Base-by-base conservation (phyloP, 345 rosid genomes). In the Rhizophora apiculata region DNA sequence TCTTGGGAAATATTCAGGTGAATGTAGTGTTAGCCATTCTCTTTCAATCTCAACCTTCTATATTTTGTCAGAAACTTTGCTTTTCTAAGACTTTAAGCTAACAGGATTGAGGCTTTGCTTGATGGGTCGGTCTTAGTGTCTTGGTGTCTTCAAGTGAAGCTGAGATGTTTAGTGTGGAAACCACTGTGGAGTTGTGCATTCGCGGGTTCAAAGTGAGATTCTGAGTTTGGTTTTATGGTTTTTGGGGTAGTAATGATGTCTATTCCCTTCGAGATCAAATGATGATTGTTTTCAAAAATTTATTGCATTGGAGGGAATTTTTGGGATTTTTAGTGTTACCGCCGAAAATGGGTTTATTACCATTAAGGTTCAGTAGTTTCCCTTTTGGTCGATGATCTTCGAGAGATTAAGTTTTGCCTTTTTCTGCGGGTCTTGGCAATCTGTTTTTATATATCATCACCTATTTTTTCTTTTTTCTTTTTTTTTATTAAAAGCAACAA, bases 1-100 rank as follows among this genome's bases (percentile, higher is more conserved):
- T 72, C 52, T 75, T 74, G 39, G 65, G 61, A 46, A 51, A 48
- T 64, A 69, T 66, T 80, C 79, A 74, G 82, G 82, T 77, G 85
- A 81, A 71, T 74, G 69, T 4, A 68, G 72, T 72, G 39, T 53
- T 60, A 52, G 0, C 57, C 22, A n/a, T 15, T 18, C 27, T 55
- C 62, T 43, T 56, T 57, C 56, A 51, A 48, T 69, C 63, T 37
- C 39, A 39, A 62, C 4, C 36, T 60, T 49, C 26, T 59, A 36
- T 29, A 8, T 60, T 3, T 69, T 53, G 32, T 36, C 10, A 16
- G 64, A 69, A 75, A 73, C 37, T 56, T 31, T 54, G 63, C 54
- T 63, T 61, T 71, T 70, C 68, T 29, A 53, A 48, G 57, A 9
- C 31, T 29, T 66, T 66, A 71, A 52, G 54, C 72, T 62, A 53